Percentiles rank a stretch among this genome's conserved stretches.
phyloP scores from a whole-genome alignment of 768 basidiomycete genomes.

The Daedaleopsis sinensis region DNA sequence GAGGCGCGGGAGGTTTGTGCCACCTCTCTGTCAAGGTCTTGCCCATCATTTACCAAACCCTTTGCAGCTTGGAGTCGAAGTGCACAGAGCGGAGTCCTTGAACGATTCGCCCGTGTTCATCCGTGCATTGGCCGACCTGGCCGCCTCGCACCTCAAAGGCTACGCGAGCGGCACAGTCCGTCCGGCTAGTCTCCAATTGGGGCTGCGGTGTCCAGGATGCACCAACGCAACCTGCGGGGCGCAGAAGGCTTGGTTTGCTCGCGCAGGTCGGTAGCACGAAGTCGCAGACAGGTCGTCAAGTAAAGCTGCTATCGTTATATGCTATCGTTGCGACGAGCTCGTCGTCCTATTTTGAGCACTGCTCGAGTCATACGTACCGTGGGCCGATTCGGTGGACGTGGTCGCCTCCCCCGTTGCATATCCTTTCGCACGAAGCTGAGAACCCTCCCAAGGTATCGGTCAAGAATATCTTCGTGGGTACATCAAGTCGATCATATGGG shows the following conservation, averaged over 20 bases:
- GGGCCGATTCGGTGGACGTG: too few relatives aligned
- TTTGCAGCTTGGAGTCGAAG: conserved; percentile 84
- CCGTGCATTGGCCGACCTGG: conserved; percentile 91
- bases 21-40: not conserved
- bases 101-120: conserved; percentile 97
- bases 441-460: not conserved
- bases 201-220: conserved; percentile 92
- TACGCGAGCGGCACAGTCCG: conserved; percentile 56
- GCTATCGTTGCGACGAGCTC: not conserved
- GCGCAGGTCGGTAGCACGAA: conserved; percentile 53
- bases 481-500: not conserved
- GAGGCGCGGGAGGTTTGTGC: conserved; percentile 84
- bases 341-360: not conserved
- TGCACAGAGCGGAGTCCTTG: conserved; percentile 85
- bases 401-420: too few relatives aligned
- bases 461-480: not conserved
- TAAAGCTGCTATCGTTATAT: not conserved
- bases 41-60: not conserved
- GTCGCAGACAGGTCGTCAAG: not conserved
- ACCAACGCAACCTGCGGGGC: conserved; percentile 84
- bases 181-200: conserved; percentile 77
- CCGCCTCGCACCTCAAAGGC: conserved; percentile 73
- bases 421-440: not conserved
- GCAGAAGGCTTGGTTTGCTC: conserved; percentile 89
- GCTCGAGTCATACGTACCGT: too few relatives aligned